Base-by-base conservation (phyloP, 305 asterid genomes). In the Solanum hybrid region DNA sequence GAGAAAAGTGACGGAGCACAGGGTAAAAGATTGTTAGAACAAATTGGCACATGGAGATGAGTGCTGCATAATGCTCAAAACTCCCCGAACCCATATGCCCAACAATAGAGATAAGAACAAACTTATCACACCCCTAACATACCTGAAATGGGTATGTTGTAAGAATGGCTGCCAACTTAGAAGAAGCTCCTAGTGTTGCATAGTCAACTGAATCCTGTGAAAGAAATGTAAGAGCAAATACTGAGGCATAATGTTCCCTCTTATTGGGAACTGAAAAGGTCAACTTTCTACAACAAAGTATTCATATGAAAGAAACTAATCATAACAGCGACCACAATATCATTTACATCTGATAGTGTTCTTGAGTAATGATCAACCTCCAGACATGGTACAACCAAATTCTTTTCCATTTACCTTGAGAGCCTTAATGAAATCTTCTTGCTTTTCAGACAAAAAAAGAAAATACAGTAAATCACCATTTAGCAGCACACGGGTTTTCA, bases 121-220 rank as follows among this genome's bases (percentile, higher is more conserved):
- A 36, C 65, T 82, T 26, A 76, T 10, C 83, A 51, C 26, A 73
- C 31, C 41, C 17, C 80, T 38, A 57, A 26, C 72, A 6, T 88
- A 95, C 99, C 98, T 98, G 99, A 95, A 94, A 96, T 29, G 99
- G 99, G 90, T 97, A 98, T 5, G 99, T 98, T 38, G 92, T 90
- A 79, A 93, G 86, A 92, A 94, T 93, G 87, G 98, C 99, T 91
- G 96, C 96, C 88, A 97, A 90, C 94, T 97, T 98, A 68, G 99
- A 98, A 91, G 96, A 92, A 92, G 98, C 99, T 14, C 99, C 99
- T 91, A 98, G 90, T 57, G 93, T 61, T 51, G 98, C 99, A 91
- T 95, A 98, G 93, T 98, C 99, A 92, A 97, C 65, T 77, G 98
- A 94, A 91, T 95, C 96, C 99, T 98, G 96, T 70, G 38, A 83